These are phyloP conservation scores for Tuctoria greenei DNA, from an alignment of 176 grass and related monocot genomes.

Conservation along the genomic window DNA sequence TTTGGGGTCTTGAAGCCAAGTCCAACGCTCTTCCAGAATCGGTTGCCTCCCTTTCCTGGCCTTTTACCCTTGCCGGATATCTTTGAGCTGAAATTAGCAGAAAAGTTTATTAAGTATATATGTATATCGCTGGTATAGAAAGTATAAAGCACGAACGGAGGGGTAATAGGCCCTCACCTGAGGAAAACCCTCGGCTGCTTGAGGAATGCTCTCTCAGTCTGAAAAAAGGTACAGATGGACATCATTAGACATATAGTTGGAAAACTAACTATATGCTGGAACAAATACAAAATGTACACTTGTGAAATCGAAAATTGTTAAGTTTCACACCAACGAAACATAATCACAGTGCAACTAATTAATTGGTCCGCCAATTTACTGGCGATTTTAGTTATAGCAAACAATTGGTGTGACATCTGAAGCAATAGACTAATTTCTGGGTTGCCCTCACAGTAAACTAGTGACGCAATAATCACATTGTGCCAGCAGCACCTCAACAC, in stretches of 20 bases:
- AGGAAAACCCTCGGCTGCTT: slow-evolving; percentile 97
- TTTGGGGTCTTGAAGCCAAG: slow-evolving; percentile 92
- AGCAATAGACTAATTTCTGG: not conserved
- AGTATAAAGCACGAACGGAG: not conserved
- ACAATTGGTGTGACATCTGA: no score
- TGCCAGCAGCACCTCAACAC: no score
- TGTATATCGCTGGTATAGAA: not conserved
- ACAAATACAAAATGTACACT: not conserved
- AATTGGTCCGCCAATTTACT: not conserved
- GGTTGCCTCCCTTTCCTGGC: slow-evolving; percentile 86
- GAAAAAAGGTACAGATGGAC: not conserved
- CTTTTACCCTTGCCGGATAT: slow-evolving; percentile 70
- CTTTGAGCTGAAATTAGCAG: slow-evolving; percentile 54
- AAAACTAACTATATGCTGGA: not conserved
- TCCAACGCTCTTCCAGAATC: slow-evolving; percentile 86
- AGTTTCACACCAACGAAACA: not conserved
- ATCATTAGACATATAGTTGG: not conserved
- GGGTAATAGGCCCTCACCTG: slow-evolving; percentile 34
- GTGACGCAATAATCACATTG: not conserved
- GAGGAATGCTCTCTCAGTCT: slow-evolving; percentile 90
- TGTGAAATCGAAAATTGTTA: no score
- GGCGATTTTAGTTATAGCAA: no score
- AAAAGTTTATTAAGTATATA: not conserved
- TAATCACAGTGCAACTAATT: not conserved
- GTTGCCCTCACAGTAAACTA: not conserved